Conservation (phyloP, 2,329 filamentous ascomycete genomes). For the Neospermospora avenae region DNA sequence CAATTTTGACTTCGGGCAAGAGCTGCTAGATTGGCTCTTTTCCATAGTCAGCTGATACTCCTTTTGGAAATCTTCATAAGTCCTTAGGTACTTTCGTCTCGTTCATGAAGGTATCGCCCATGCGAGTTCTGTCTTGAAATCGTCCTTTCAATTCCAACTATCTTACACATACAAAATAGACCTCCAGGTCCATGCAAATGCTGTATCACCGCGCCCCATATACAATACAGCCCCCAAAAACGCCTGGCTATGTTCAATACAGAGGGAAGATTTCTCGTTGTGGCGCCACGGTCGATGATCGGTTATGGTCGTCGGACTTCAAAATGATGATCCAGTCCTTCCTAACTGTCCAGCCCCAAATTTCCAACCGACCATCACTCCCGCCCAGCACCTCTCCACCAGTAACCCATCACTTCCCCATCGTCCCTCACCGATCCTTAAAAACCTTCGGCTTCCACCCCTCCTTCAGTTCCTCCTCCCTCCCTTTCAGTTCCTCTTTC, state of each 20-base stretch:
- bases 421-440: constrained; percentile 63
- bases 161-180: constrained; percentile 27
- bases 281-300: constrained; percentile 14
- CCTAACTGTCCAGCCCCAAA: neutral
- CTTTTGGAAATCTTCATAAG: too few species aligned
- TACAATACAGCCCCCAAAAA: constrained; percentile 32
- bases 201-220: constrained; percentile 19
- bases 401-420: neutral
- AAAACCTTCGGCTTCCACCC: constrained; percentile 96
- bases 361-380: constrained; percentile 1
- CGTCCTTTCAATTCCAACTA: constrained; percentile 22
- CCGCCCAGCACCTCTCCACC: constrained; percentile 13
- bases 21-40: too few species aligned
- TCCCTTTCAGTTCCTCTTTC: constrained; percentile 64
- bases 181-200: constrained; percentile 26
- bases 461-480: constrained; percentile 75
- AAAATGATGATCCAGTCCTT: neutral
- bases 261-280: constrained; percentile 34
- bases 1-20: neutral
- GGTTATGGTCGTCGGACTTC: neutral
- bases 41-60: too few species aligned
- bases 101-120: neutral
- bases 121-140: neutral
- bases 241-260: constrained; percentile 36
- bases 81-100: neutral